A percentile compares a stretch with the other conserved stretches of the same genome.
Evolutionary conservation across 345 rosid genomes (phyloP).

Genomic region (Cardamine occulta): DNA sequence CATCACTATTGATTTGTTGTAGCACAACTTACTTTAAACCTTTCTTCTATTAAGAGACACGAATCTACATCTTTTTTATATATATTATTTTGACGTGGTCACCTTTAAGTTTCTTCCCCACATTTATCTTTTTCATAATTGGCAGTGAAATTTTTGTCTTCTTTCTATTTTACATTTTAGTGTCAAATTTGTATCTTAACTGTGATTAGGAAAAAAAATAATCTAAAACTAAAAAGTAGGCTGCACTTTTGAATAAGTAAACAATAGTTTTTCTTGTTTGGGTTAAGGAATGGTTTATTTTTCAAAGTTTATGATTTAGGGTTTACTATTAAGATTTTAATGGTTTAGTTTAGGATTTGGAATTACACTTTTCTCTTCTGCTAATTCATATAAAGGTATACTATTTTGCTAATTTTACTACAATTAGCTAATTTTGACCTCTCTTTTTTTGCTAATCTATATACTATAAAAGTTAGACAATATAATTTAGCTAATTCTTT

Average conservation of each 20-base stretch:
- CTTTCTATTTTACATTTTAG: background rate
- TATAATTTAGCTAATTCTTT: too few relatives aligned
- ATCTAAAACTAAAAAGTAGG: background rate
- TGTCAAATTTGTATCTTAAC: background rate
- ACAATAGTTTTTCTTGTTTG: background rate
- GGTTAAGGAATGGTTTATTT: background rate
- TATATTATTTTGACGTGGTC: background rate
- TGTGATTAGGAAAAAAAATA: background rate
- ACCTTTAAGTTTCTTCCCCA: background rate
- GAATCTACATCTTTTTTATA: background rate
- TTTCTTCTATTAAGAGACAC: background rate
- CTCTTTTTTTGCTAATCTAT: too few relatives aligned
- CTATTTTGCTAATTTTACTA: too few relatives aligned
- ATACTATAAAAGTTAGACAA: too few relatives aligned
- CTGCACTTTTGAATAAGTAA: background rate
- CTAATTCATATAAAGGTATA: background rate
- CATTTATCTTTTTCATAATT: too few relatives aligned
- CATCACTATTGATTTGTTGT: slow-evolving; percentile 34
- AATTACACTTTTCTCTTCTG: background rate
- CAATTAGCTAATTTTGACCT: too few relatives aligned
- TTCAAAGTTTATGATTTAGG: background rate
- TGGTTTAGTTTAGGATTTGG: background rate
- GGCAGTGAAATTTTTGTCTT: background rate
- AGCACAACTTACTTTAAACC: slow-evolving; percentile 25
- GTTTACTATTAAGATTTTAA: background rate